Base-by-base conservation (phyloP, 1,284 basidiomycete species). In the Psilocybe mexicana region DNA sequence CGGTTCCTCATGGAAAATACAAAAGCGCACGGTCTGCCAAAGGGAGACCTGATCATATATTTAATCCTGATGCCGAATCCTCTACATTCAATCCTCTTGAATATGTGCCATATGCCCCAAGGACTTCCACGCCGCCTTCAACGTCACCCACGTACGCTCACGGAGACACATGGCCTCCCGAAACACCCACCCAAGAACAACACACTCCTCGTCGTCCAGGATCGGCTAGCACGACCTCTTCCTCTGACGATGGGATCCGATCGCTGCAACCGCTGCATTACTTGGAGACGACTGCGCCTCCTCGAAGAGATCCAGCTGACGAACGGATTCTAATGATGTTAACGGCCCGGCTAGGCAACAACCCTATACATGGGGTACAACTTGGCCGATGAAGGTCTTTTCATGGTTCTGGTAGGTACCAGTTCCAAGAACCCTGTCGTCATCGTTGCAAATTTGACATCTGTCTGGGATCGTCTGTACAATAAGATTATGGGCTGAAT, bases 1-100 rank as follows among this genome's bases (percentile, higher is more conserved):
- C 74, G 18, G 87, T 90, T 23, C 89, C 89, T n/a, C 75, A 76
- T 54, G 85, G 83, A 45, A 79, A 76, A 63, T 91, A 90, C 69
- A 81, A 83, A 66, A 89, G 87, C 63, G 88, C 88, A 10, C 82
- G 88, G 51, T 77, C 80, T 57, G 77, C 78, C 1, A 85, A 85
- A 67, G 82, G 82, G 48, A 73, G 80, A 64, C 76, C 78, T 52
- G 78, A 81, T 58, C 76, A 79, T 50, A 76, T 76, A 54, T 79
- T 79, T 70, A 77, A 76, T 59, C 70, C 74, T 26, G 76, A 78
- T 50, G 60, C 72, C 48, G 72, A 75, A n/a, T 62, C 65, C 26
- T 62, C 72, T 45, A 69, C 71, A 51, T 76, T 73, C 60, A 66
- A 74, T 45, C 74, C 69, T 48, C 68, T 78, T 12, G 76, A 79